Evolutionary conservation across 2,329 filamentous ascomycete genomes (phyloP), one percentile per base, ranked within the genome.

Genomic region (Aspergillus sp.): DNA sequence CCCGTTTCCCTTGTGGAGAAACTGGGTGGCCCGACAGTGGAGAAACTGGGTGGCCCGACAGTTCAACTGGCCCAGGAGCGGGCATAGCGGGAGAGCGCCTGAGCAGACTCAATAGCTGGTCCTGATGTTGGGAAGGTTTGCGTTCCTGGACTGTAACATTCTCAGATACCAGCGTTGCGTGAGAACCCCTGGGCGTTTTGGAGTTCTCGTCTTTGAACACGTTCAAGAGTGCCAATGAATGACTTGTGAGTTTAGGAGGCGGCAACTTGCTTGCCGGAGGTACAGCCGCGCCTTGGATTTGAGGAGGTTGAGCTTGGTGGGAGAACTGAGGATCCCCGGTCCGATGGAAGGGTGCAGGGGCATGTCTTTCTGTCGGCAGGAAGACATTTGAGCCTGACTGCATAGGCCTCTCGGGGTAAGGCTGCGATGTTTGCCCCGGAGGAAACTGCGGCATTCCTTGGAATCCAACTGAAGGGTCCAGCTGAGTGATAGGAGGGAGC

Each of bases 191-290:
- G 7, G 60, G 50, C 1, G 59, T 57, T 38, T 60, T 60, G 10
- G 51, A 42, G 26, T 51, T 50, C 7, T 62, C 56, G 30, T 59
- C 57, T 51, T 75, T 82, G 66, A 85, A 82, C 1, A 76, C 71
- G 52, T 76, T 78, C 39, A 85, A 64, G 30, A 84, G 60, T n/a
- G 72, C 71, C 45, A 78, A 67, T 1, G 78, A 72, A 58, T 84
- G 79, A 9, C 72, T 72, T 31, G 70, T 82, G 29, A 83, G 70
- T 48, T 75, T 78, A 6, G 79, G 78, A 33, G 75, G 70, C 11
- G 81, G 80, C 26, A 84, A 58, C 40, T 77, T 77, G 58, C 52
- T 79, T 61, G 80, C 77, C 30, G 76, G 71, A 2, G 80, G 81
- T 28, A 76, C 71, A 31, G 65, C 61, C 33, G 72, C 68, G n/a